A percentile compares a stretch with the other conserved stretches of the same genome.
Evolutionary conservation across 2,329 filamentous ascomycete genomes (phyloP).

Genomic region (Trichoderma sp.): DNA sequence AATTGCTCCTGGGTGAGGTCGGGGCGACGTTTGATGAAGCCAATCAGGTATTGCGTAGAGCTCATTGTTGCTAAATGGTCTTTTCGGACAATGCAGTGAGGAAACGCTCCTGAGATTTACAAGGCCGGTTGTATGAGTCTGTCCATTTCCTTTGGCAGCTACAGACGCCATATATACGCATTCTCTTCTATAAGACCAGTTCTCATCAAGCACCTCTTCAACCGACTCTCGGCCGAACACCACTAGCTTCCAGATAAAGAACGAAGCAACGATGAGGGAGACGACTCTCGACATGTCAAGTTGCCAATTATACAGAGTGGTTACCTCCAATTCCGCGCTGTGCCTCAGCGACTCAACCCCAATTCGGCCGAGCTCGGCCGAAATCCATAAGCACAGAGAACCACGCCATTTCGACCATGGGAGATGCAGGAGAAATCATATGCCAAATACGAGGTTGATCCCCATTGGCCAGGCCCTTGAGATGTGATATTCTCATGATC

Average conservation of each 20-base stretch:
- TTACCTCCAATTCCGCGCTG: not conserved
- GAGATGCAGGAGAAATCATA: not conserved
- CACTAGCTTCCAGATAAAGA: not conserved
- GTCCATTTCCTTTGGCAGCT: not conserved
- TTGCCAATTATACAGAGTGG: not conserved
- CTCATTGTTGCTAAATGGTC: not conserved
- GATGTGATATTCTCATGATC: no score
- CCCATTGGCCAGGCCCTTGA: no score
- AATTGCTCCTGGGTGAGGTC: conserved; percentile 27
- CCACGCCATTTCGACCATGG: no score
- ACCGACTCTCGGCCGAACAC: conserved; percentile 16
- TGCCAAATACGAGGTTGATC: no score
- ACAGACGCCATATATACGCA: not conserved
- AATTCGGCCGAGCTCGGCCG: conserved; percentile 25
- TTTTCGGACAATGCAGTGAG: not conserved
- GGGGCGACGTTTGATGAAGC: conserved; percentile 15
- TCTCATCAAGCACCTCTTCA: not conserved
- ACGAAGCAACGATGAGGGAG: no score
- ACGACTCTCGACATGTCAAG: no score
- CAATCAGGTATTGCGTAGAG: conserved; percentile 10
- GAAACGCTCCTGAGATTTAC: not conserved
- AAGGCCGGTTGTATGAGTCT: not conserved
- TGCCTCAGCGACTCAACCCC: no score
- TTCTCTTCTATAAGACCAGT: not conserved
- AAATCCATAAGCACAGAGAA: not conserved